Base-by-base conservation (phyloP, 495 filamentous ascomycete species). In the Hyaloscypha hepaticicola region DNA sequence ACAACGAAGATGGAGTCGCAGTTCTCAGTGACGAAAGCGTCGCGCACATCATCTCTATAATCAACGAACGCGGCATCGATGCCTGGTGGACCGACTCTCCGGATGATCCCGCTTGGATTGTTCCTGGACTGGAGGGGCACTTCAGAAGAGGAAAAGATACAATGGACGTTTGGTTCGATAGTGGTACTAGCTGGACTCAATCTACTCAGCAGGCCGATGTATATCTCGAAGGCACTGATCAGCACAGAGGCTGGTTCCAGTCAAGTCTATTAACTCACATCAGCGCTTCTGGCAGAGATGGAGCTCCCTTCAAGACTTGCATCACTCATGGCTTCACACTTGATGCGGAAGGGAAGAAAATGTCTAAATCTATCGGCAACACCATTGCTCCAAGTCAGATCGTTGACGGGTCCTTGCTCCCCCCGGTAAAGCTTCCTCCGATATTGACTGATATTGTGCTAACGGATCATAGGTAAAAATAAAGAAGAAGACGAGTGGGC, bases 161-260 rank as follows among this genome's bases (percentile, higher is more conserved):
- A 0, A 98, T 99, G 95, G 95, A 99, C 76, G 95, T 99, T 25
- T 99, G 95, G 95, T 98, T 98, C 70, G 95, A 99, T 74, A 97
- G 94, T 68, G 95, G 95, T 6, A 97, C 91, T 57, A 97, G 90
- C 72, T 99, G 95, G 95, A 88, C 92, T 0, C 81, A 86, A 59
- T 76, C 72, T 64, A 75, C 77, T 29, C 78, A 81, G 24, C 82
- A 86, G 25, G 91, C 92, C 1, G 93, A 98, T 73, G 82, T 97
- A 31, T 98, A 96, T 71, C 81, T 98, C 5, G 95, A 99, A 78
- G 95, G 95, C 27, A 88, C 86, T 2, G 95, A 99, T 74, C 95
- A 99, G 71, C 94, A 97, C 73, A 90, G 95, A 48, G 95, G 95
- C 7, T 99, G 95, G 95, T 99, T 99, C 75, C 95, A 99, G 76